A percentile compares a stretch with the other conserved stretches of the same genome.
These are phyloP conservation scores for Calendula officinalis DNA, from an alignment of 129 eudicot genomes.

Conservation along the genomic window DNA sequence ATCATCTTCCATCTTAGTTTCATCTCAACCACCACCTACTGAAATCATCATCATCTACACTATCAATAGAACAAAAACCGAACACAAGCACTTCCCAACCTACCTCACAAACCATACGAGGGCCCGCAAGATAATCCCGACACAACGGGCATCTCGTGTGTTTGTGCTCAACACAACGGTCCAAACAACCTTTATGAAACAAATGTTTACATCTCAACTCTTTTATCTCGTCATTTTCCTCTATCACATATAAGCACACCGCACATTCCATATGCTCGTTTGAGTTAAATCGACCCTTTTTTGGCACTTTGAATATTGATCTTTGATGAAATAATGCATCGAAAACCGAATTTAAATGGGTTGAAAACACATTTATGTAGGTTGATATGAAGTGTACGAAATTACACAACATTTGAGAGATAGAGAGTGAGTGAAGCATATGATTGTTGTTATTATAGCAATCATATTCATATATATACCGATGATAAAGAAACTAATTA, in stretches of 20 bases:
- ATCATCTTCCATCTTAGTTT: background rate
- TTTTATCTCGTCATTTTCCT: conserved; percentile 29
- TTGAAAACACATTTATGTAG: background rate
- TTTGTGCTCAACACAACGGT: conserved; percentile 29
- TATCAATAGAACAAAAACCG: background rate
- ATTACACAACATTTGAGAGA: background rate
- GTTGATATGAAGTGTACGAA: background rate
- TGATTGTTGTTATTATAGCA: background rate
- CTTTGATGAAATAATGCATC: background rate
- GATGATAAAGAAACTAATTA: background rate
- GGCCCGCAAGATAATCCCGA: conserved; percentile 7
- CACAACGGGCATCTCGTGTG: conserved; percentile 11
- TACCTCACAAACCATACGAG: conserved; percentile 4
- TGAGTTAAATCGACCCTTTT: background rate
- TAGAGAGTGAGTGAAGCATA: background rate
- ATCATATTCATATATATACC: background rate
- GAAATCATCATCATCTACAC: background rate
- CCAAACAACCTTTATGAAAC: conserved; percentile 39
- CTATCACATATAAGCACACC: conserved; percentile 21
- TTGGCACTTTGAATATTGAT: background rate
- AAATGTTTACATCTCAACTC: conserved; percentile 33
- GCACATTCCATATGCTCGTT: conserved; percentile 21
- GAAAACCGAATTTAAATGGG: background rate
- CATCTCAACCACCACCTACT: conserved; percentile 13
- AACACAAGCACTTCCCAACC: conserved; percentile 1